A percentile compares a stretch with the other conserved stretches of the same genome.
Evolutionary conservation across 306 rosid genomes (phyloP).

Genomic region (Begonia peltatifolia): DNA sequence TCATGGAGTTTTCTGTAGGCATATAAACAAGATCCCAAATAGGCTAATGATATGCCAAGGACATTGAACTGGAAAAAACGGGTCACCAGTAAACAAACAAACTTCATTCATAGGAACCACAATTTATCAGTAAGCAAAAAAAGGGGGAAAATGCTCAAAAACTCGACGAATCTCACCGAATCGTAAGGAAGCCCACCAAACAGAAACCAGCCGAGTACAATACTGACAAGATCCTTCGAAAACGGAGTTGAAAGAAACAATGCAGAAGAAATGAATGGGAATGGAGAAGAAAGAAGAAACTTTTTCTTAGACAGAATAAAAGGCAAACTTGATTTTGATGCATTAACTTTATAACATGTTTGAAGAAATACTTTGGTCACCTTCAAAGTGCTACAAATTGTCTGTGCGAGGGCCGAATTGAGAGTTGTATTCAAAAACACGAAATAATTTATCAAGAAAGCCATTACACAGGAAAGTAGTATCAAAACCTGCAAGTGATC

Average conservation of each 20-base stretch:
- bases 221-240: conserved; percentile 31
- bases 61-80: conserved; percentile 31
- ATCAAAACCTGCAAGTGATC: conserved; percentile 43
- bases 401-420: conserved; percentile 80
- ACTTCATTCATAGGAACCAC: not conserved
- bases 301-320: too few relatives aligned
- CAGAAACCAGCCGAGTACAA: conserved; percentile 44
- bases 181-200: conserved; percentile 57
- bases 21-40: conserved; percentile 59
- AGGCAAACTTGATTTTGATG: too few relatives aligned
- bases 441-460: conserved; percentile 59
- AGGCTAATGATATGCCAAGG: conserved; percentile 55
- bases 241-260: conserved; percentile 3
- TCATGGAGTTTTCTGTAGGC: conserved; percentile 54
- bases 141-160: not conserved
- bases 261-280: not conserved
- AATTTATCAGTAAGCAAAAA: not conserved
- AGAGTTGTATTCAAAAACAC: conserved; percentile 61
- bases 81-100: not conserved
- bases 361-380: conserved; percentile 9
- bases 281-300: too few relatives aligned
- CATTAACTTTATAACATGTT: too few relatives aligned
- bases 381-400: conserved; percentile 68
- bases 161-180: conserved; percentile 14
- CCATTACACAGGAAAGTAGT: conserved; percentile 60